Evolutionary conservation across 129 eudicot genomes (phyloP).

Genomic region (Pittosporum tobira): DNA sequence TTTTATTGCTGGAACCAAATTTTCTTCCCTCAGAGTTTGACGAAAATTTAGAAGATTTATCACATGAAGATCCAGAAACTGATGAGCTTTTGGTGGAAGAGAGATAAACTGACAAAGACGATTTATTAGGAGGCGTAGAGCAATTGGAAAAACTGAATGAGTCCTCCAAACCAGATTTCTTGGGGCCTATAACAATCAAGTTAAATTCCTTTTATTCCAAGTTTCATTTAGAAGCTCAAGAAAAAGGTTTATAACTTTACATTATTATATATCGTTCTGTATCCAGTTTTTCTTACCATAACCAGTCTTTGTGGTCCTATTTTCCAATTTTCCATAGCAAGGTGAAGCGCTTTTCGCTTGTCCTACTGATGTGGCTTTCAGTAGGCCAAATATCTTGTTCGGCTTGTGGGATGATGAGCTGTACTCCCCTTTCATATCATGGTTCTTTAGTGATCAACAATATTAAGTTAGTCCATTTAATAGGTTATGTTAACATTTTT

Average conservation of each 20-base stretch:
- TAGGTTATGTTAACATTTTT: background rate
- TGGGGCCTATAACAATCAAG: slow-evolving; percentile 26
- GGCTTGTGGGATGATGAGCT: slow-evolving; percentile 5
- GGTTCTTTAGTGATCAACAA: slow-evolving; percentile 13
- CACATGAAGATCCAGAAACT: slow-evolving; percentile 10
- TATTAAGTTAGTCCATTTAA: background rate
- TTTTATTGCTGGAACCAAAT: slow-evolving; percentile 25
- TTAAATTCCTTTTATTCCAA: background rate
- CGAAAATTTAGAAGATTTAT: slow-evolving; percentile 18
- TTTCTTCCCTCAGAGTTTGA: slow-evolving; percentile 19
- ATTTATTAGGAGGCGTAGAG: slow-evolving; percentile 20
- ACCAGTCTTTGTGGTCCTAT: slow-evolving; percentile 27
- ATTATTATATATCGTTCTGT: background rate
- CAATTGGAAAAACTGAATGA: slow-evolving; percentile 4
- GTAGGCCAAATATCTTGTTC: slow-evolving; percentile 17
- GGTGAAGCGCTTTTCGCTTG: slow-evolving; percentile 16
- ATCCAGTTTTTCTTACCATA: slow-evolving; percentile 18
- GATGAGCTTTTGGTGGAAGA: slow-evolving; percentile 14
- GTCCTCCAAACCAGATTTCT: slow-evolving; percentile 28
- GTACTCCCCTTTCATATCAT: slow-evolving; percentile 5
- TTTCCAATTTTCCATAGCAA: slow-evolving; percentile 17
- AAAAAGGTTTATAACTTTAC: slow-evolving; percentile 5
- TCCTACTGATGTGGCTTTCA: slow-evolving; percentile 20
- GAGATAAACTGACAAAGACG: slow-evolving; percentile 25
- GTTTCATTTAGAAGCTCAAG: background rate